Conservation (phyloP, 2,329 filamentous ascomycete genomes). For the Aspergillus latus region DNA sequence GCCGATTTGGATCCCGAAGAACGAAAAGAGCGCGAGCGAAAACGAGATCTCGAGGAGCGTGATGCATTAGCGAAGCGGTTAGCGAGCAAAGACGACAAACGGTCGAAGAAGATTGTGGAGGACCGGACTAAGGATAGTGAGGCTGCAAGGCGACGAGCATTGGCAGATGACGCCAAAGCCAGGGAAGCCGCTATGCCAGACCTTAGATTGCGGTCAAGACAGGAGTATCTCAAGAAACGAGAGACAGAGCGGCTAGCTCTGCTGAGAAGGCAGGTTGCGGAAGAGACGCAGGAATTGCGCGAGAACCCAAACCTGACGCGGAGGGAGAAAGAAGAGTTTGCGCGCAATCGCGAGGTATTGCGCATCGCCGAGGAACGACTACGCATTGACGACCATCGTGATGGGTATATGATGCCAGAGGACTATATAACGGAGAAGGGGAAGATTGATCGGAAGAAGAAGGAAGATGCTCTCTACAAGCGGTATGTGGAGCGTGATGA, state of each 20-base stretch:
- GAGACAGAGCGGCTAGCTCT: constrained; percentile 82
- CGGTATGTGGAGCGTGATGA: constrained; percentile 86
- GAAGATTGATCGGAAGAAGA: constrained; percentile 81
- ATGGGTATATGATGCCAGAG: constrained; percentile 90
- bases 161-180: constrained; percentile 67
- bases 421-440: constrained; percentile 94
- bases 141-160: constrained; percentile 59
- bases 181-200: constrained; percentile 74
- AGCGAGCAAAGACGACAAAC: constrained; percentile 67
- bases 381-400: constrained; percentile 84
- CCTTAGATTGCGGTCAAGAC: constrained; percentile 77
- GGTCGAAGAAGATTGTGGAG: constrained; percentile 67
- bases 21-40: constrained; percentile 57
- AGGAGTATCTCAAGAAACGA: constrained; percentile 91
- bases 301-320: constrained; percentile 74
- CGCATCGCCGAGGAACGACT: constrained; percentile 80
- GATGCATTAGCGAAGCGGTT: constrained; percentile 78
- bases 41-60: constrained; percentile 70
- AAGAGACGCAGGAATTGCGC: constrained; percentile 78
- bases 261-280: constrained; percentile 84
- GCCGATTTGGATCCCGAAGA: constrained; percentile 62
- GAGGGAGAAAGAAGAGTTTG: constrained; percentile 82
- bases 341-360: constrained; percentile 79
- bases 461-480: constrained; percentile 86
- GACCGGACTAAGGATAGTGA: constrained; percentile 60